Conservation (phyloP, 176 grass and related monocot genomes). For the Carex littledalei region DNA sequence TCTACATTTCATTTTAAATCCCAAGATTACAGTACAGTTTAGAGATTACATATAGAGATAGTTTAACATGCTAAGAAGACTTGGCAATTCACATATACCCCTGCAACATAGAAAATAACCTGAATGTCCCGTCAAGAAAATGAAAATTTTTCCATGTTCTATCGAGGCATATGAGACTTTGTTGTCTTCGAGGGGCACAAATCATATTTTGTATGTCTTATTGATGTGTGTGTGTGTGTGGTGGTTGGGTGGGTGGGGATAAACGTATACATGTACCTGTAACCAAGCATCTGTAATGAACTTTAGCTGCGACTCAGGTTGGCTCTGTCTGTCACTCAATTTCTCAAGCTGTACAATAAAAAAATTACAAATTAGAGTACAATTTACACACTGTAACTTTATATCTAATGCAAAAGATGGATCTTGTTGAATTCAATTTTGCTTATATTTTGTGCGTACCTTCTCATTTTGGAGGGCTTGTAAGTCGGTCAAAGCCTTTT, state of each 20-base stretch:
- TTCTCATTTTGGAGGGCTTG: conserved; percentile 85
- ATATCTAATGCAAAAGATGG: background rate
- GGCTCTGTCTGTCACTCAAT: conserved; percentile 92
- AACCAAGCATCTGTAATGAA: conserved; percentile 99
- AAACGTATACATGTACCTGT: conserved; percentile 43
- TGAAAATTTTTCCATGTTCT: background rate
- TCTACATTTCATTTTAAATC: conserved; percentile 46
- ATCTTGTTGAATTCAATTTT: background rate
- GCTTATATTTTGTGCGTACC: conserved; percentile 34
- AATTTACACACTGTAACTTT: conserved; percentile 5
- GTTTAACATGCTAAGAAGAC: background rate
- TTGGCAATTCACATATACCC: background rate
- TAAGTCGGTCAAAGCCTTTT: conserved; percentile 85
- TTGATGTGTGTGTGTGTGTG: background rate
- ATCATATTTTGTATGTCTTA: background rate
- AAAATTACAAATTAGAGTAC: conserved; percentile 2
- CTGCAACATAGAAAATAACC: background rate
- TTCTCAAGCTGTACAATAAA: conserved; percentile 74
- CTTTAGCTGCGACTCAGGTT: conserved; percentile 98
- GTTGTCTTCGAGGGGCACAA: background rate
- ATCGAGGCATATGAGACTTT: background rate
- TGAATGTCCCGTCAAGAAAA: background rate
- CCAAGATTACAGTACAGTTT: background rate
- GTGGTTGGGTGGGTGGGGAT: too few relatives aligned
- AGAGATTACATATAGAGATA: background rate